Evolutionary conservation across 2,329 filamentous ascomycete genomes (phyloP).

Genomic region (Claviceps spartinae): DNA sequence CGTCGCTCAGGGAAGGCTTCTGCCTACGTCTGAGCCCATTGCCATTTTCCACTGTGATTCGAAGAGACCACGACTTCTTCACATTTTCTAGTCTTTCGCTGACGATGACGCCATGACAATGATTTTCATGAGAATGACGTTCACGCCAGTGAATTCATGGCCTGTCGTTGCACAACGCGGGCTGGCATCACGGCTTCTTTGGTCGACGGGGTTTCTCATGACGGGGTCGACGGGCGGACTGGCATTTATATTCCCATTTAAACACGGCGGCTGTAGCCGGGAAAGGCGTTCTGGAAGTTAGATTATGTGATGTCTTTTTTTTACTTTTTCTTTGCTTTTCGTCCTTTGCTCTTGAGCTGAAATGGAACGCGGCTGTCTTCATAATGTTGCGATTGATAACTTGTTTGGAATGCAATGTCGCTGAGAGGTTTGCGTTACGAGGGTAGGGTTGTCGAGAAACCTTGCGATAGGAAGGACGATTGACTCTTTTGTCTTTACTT

Average conservation of each 20-base stretch:
- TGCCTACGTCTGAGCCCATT: not conserved
- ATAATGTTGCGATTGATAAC: constrained; percentile 4
- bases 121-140: too few species aligned
- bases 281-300: constrained; percentile 9
- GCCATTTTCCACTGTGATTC: not conserved
- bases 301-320: not conserved
- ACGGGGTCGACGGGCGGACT: not conserved
- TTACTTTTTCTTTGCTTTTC: not conserved
- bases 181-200: not conserved
- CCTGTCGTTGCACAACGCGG: not conserved
- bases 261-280: constrained; percentile 8
- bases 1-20: not conserved
- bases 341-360: not conserved
- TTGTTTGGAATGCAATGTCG: constrained; percentile 2
- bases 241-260: constrained; percentile 4
- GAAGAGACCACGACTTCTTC: not conserved
- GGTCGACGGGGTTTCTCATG: not conserved
- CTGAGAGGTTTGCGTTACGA: not conserved
- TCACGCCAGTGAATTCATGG: not conserved
- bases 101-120: too few species aligned
- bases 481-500: not conserved
- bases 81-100: not conserved
- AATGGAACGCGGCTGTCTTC: not conserved
- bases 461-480: not conserved
- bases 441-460: not conserved